These are phyloP conservation scores for Atkinsonella texensis DNA, from an alignment of 2,329 filamentous ascomycete species.

Conservation along the genomic window DNA sequence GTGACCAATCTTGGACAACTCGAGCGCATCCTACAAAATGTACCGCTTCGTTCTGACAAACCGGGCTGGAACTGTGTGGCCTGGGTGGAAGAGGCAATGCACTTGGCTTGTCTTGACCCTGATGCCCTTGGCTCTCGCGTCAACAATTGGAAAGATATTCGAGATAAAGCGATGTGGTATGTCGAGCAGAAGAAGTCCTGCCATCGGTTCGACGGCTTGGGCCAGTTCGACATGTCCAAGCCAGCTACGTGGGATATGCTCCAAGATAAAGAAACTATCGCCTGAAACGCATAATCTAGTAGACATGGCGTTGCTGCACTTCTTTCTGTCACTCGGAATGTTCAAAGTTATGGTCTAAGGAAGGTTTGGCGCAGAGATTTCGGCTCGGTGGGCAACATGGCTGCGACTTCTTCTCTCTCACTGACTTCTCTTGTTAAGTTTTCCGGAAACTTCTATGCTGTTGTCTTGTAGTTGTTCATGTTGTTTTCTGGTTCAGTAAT, in stretches of 20 bases:
- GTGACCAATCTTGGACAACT: conserved; percentile 4
- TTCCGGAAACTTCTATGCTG: too few species aligned
- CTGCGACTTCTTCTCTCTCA: not conserved
- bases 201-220: conserved; percentile 7
- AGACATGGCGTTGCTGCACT: too few species aligned
- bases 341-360: too few species aligned
- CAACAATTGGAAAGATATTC: conserved; percentile 5
- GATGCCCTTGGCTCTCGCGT: conserved; percentile 3
- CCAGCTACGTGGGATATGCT: conserved; percentile 8
- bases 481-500: too few species aligned
- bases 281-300: too few species aligned
- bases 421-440: too few species aligned
- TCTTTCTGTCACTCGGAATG: too few species aligned
- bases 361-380: too few species aligned
- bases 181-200: conserved; percentile 6
- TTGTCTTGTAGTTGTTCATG: too few species aligned
- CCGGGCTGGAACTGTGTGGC: conserved; percentile 6
- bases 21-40: conserved; percentile 2
- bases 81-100: conserved; percentile 6
- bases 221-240: conserved; percentile 4
- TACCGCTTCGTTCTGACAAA: conserved; percentile 4
- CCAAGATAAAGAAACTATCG: conserved; percentile 1
- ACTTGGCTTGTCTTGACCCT: not conserved
- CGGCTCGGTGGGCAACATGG: not conserved
- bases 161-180: conserved; percentile 7